Base-by-base conservation (phyloP, 495 filamentous ascomycete species). In the Niebla homalea region DNA sequence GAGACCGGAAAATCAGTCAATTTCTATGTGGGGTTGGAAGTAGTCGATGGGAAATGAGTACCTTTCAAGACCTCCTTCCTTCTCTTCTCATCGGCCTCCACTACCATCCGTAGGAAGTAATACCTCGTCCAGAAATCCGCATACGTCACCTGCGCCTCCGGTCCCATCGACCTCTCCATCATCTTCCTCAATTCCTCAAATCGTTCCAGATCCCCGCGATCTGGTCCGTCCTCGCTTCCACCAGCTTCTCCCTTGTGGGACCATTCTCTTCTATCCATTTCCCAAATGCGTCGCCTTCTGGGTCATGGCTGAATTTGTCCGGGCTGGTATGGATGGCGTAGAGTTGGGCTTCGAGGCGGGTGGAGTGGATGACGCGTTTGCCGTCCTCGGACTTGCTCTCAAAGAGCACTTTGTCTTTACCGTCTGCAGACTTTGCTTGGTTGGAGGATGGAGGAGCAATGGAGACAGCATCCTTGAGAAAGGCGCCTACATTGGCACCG, bases 21-120 rank as follows among this genome's bases (percentile, higher is more conserved):
- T 12, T 6, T 25, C 23, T 45, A 32, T 48, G 29, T 20, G 36
- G 1, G 18, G 12, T 10, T 45, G 35, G 40, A 47, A 46, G 41
- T 65, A 37, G 19, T 44, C 44, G 36, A 47, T 48, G 37, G 54
- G 49, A 2, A 58, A 50, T 57, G 23, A 60, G 70, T 72, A 95
- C 92, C 92, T 67, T 94, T 94, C 41, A 99, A 69, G 53, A 99
- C 69, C 62, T 97, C 92, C 60, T 83, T 80, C 63, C 92, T 73
- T 68, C 88, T 79, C 59, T 84, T 80, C 73, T 99, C 92, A 50
- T 95, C 88, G n/a, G 82, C 89, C 69, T 97, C 92, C 53, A 99
- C 83, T 20, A 93, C 87, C 55, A 93, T 82, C 57, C 93, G 72
- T 52, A 97, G 70, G 71, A 96, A 99, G 57, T 96, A 97, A 63